Percentiles rank a stretch among this genome's conserved stretches.
phyloP scores from a whole-genome alignment of 1,284 basidiomycete species.

The Apiotrichum brassicae region DNA sequence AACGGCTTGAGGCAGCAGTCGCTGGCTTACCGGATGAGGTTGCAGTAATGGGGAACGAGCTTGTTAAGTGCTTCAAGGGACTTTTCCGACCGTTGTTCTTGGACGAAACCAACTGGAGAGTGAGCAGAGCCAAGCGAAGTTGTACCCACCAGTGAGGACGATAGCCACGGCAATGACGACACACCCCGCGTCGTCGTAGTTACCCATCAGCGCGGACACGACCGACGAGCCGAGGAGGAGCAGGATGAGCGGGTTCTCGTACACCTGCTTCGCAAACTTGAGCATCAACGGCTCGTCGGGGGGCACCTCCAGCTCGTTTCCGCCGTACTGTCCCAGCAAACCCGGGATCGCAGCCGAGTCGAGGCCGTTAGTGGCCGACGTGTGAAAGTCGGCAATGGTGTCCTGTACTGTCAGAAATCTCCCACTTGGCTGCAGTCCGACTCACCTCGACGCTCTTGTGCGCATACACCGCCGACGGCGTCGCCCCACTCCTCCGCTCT shows the following conservation, averaged over 20 bases:
- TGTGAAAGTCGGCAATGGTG: constrained; percentile 52
- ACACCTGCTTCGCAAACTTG: constrained; percentile 83
- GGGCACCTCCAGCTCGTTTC: constrained; percentile 90
- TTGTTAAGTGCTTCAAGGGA: constrained; percentile 91
- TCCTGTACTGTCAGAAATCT: constrained; percentile 20
- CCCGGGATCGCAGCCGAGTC: constrained; percentile 58
- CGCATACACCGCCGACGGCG: constrained; percentile 42
- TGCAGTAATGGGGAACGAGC: constrained; percentile 91
- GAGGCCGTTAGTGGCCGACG: constrained; percentile 60
- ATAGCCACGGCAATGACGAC: constrained; percentile 91
- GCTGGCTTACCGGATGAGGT: constrained; percentile 63
- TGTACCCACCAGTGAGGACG: constrained; percentile 71
- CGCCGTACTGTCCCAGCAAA: constrained; percentile 67
- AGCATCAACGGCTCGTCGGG: constrained; percentile 69
- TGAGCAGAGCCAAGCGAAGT: constrained; percentile 3
- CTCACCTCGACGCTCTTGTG: constrained; percentile 39
- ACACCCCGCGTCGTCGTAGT: constrained; percentile 87
- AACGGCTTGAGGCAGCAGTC: constrained; percentile 19
- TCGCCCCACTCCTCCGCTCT: constrained; percentile 37
- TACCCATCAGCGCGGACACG: constrained; percentile 84
- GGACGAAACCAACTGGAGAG: constrained; percentile 78
- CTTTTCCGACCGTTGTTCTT: constrained; percentile 91
- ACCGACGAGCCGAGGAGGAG: constrained; percentile 79
- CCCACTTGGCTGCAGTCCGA: not conserved
- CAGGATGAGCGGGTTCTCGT: constrained; percentile 86